Percentiles rank a stretch among this genome's conserved stretches.
phyloP scores from a whole-genome alignment of 176 grass and related monocot genomes.

The Oryza brachyantha region DNA sequence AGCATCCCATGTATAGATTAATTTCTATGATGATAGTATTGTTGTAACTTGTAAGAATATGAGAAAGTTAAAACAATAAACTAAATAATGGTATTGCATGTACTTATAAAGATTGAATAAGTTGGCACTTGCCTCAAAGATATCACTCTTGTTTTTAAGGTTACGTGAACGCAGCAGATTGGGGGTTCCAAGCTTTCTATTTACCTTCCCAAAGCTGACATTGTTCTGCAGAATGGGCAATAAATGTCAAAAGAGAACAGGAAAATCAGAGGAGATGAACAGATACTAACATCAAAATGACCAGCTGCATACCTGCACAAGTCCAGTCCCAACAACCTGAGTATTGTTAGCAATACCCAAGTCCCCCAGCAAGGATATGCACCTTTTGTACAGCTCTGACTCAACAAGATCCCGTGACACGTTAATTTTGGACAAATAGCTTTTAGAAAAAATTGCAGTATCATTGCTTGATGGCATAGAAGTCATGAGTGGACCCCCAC shows the following conservation, averaged over 20 bases:
- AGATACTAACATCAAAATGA: neutral
- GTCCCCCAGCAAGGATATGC: constrained; percentile 53
- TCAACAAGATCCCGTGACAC: constrained; percentile 71
- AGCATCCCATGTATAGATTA: neutral
- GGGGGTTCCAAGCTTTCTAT: constrained; percentile 40
- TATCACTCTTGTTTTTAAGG: constrained; percentile 40
- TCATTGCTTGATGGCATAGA: constrained; percentile 39
- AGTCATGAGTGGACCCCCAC: constrained; percentile 20
- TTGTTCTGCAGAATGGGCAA: constrained; percentile 40
- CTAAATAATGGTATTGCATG: neutral
- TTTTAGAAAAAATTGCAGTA: constrained; percentile 48
- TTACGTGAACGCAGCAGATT: constrained; percentile 59
- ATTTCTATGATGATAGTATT: neutral
- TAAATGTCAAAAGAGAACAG: constrained; percentile 27
- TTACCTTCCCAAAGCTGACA: constrained; percentile 25
- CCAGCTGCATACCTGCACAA: constrained; percentile 33
- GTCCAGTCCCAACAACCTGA: constrained; percentile 34
- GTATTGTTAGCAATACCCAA: constrained; percentile 32
- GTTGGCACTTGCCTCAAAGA: constrained; percentile 63
- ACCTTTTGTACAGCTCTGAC: constrained; percentile 63
- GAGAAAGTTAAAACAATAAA: neutral
- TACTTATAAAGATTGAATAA: constrained; percentile 10
- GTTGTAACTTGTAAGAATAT: neutral
- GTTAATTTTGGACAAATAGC: constrained; percentile 60
- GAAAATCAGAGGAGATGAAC: constrained; percentile 18